Base-by-base conservation (phyloP, 352 stramenopile genomes). In the Phytopythium oedochilum region DNA sequence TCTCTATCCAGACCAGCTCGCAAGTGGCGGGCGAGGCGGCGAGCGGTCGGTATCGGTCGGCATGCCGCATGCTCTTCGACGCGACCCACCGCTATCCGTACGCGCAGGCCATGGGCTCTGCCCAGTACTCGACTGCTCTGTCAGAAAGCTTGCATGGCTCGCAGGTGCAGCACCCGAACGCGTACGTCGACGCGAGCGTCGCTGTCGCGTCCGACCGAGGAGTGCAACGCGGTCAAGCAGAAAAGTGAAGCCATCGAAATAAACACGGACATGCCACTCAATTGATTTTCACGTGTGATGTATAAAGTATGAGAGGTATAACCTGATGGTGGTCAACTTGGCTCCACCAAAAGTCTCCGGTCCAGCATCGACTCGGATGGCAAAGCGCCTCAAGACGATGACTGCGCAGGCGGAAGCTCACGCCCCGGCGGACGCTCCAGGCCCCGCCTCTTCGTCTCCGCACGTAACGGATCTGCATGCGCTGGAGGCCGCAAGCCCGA, bases 31-130 rank as follows among this genome's bases (percentile, higher is more conserved):
- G 57, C 26, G 58, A 73, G 20, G 72, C 64, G 15, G 59, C 61
- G 11, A 40, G 55, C 23, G 77, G 79, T 9, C 52, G 70, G 14
- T 72, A 53, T 28, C 63, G 83, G 36, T 55, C 57, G 7, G 82
- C 82, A 14, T 90, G 79, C 46, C 59, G 59, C 43, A 32, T 52
- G n/a, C 60, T 84, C 53, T 88, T 89, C 47, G 63, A 83, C 28
- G 61, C 61, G 6, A 67, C 71, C 3, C 77, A 88, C 48, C 26
- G 35, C 8, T 43, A 46, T 4, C 57, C 68, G 32, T 72, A 60
- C 34, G 39, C 52, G 36, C 48, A 58, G 6, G 40, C 46, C 12
- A 35, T 51, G 12, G 8, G 18, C 42, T 5, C n/a, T 9, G 20
- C 39, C n/a, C n/a, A n/a, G n/a, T n/a, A 36, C 34, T 14, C 17